Conservation (phyloP, 371 early-diverging fungal species). For the Lichtheimia ornata region DNA sequence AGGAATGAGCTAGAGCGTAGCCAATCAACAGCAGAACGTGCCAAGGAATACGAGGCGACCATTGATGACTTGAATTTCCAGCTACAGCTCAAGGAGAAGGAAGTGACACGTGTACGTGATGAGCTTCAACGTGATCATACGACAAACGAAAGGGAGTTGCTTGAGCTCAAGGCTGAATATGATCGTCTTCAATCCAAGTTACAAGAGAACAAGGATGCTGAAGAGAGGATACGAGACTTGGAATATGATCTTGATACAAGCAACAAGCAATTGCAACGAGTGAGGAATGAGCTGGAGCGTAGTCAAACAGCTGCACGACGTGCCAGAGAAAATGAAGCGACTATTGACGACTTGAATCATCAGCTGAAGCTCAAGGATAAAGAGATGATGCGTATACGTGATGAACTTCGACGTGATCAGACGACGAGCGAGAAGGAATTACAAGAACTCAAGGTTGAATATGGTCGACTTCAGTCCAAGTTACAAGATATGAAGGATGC, state of each 20-base stretch:
- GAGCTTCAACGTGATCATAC: not conserved
- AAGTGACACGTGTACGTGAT: not conserved
- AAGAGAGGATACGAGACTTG: not conserved
- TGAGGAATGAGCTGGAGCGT: not conserved
- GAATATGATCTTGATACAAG: not conserved
- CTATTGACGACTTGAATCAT: not conserved
- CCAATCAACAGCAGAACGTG: too few relatives aligned
- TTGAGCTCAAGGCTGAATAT: not conserved
- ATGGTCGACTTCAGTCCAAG: too few relatives aligned
- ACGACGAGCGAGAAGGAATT: not conserved
- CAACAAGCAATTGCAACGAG: not conserved
- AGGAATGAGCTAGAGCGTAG: not conserved
- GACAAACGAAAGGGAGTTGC: not conserved
- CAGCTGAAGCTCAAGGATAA: not conserved
- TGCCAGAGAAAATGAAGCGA: too few relatives aligned
- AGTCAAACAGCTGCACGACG: not conserved
- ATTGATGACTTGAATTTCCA: not conserved
- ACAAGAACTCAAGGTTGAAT: not conserved
- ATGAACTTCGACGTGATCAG: not conserved
- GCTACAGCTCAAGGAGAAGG: not conserved
- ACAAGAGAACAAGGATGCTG: slow-evolving; percentile 28
- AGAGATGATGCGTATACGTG: not conserved
- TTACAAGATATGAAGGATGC: slow-evolving; percentile 29
- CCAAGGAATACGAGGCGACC: too few relatives aligned
- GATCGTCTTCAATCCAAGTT: too few relatives aligned